These are phyloP conservation scores for Ophiostoma sp. DNA, from an alignment of 2,329 filamentous ascomycete genomes.

Conservation along the genomic window DNA sequence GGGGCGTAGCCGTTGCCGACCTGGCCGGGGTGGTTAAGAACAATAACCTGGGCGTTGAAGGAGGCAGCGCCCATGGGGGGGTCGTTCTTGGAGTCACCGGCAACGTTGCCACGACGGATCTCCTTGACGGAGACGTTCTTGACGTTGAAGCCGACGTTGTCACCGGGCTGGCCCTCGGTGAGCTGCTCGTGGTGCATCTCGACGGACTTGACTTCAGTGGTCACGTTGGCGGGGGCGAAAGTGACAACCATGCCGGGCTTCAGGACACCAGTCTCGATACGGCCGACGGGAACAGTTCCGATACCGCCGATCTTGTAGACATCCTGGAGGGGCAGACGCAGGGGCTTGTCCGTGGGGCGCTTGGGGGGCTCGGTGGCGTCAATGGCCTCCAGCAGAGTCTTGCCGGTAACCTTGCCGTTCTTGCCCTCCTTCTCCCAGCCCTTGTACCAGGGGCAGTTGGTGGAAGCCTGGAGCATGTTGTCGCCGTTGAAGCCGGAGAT, in stretches of 20 bases:
- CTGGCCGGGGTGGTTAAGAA: conserved; percentile 99
- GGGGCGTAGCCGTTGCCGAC: conserved; percentile 98
- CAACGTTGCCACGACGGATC: conserved; percentile 99
- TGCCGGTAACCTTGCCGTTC: conserved; percentile 76
- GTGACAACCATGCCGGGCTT: conserved; percentile 91
- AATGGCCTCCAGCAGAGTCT: conserved; percentile 99
- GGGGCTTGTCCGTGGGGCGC: conserved; percentile 97
- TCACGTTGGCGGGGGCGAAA: conserved; percentile 97
- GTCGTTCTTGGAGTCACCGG: conserved; percentile 99
- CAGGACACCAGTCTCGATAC: conserved; percentile 99
- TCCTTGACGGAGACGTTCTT: conserved; percentile 99
- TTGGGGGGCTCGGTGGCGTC: conserved; percentile 88
- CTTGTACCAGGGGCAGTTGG: conserved; percentile 99
- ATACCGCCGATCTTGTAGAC: conserved; percentile 99
- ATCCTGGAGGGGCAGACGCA: conserved; percentile 99
- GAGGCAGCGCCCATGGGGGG: conserved; percentile 80
- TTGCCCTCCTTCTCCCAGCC: conserved; percentile 99
- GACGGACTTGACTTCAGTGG: conserved; percentile 99
- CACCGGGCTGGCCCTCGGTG: conserved; percentile 86
- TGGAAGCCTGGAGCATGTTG: conserved; percentile 91
- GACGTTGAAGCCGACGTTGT: conserved; percentile 99
- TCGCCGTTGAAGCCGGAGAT: conserved; percentile 99
- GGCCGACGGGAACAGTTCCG: conserved; percentile 98
- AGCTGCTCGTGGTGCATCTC: conserved; percentile 99
- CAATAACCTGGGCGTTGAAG: conserved; percentile 99